Evolutionary conservation across 441 rosid species (phyloP).

Genomic region (Metrosideros polymorpha): DNA sequence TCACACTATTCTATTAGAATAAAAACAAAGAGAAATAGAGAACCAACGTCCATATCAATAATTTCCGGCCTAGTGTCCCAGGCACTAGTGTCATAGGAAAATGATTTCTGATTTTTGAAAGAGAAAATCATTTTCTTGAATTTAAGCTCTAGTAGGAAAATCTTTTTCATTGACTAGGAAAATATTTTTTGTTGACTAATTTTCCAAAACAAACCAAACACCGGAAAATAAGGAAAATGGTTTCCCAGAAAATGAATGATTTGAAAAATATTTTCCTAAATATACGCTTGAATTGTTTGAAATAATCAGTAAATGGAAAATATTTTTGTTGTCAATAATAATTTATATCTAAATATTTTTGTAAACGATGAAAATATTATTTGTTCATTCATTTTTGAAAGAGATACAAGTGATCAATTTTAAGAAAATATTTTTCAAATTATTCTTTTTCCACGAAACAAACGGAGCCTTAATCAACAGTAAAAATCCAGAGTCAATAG

Average conservation of each 20-base stretch:
- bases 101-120: too few species aligned
- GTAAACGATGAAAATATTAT: background rate
- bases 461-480: background rate
- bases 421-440: background rate
- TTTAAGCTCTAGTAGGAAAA: too few species aligned
- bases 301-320: background rate
- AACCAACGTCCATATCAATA: too few species aligned
- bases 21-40: too few species aligned
- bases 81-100: too few species aligned
- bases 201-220: too few species aligned
- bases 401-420: background rate
- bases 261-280: background rate
- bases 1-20: too few species aligned
- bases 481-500: background rate
- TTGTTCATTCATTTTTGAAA: background rate
- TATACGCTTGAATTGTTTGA: rapidly evolving
- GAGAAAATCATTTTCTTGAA: too few species aligned
- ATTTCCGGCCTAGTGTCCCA: too few species aligned
- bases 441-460: background rate
- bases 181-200: too few species aligned
- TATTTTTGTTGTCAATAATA: background rate
- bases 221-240: too few species aligned
- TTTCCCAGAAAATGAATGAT: background rate
- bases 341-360: background rate
- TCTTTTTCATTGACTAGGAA: too few species aligned